Evolutionary conservation across 164 flowering plant genomes (phyloP).

Genomic region (Houttuynia cordata): DNA sequence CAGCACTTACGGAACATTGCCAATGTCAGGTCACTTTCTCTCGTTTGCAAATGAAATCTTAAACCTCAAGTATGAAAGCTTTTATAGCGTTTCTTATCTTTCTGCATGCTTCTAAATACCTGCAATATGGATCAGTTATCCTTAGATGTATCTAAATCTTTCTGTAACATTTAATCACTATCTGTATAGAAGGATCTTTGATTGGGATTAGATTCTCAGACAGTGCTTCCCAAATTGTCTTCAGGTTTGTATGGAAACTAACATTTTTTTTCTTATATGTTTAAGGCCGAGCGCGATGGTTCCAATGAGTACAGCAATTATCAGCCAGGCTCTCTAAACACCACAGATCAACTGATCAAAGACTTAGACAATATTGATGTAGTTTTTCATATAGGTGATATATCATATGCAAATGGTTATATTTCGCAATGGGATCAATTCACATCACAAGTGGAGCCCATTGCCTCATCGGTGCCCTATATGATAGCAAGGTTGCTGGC

Average conservation of each 20-base stretch:
- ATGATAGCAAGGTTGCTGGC: conserved; percentile 64
- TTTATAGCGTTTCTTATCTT: too few species aligned
- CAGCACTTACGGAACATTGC: too few species aligned
- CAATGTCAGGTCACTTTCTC: too few species aligned
- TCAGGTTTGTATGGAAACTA: background rate
- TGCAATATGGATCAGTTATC: too few species aligned
- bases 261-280: background rate
- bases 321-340: conserved; percentile 78
- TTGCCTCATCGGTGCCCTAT: conserved; percentile 69
- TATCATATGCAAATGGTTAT: conserved; percentile 72
- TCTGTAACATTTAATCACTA: too few species aligned
- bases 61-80: too few species aligned
- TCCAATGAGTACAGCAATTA: conserved; percentile 68
- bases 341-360: conserved; percentile 62
- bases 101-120: too few species aligned
- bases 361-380: conserved; percentile 59
- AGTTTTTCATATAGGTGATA: conserved; percentile 86
- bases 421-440: conserved; percentile 94
- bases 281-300: conserved; percentile 88
- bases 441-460: conserved; percentile 76
- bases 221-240: background rate
- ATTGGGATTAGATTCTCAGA: background rate
- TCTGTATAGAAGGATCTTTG: too few species aligned
- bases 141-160: too few species aligned
- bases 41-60: too few species aligned